These are phyloP conservation scores for Colletotrichum sp. DNA, from an alignment of 2,329 filamentous ascomycete species.

Conservation along the genomic window DNA sequence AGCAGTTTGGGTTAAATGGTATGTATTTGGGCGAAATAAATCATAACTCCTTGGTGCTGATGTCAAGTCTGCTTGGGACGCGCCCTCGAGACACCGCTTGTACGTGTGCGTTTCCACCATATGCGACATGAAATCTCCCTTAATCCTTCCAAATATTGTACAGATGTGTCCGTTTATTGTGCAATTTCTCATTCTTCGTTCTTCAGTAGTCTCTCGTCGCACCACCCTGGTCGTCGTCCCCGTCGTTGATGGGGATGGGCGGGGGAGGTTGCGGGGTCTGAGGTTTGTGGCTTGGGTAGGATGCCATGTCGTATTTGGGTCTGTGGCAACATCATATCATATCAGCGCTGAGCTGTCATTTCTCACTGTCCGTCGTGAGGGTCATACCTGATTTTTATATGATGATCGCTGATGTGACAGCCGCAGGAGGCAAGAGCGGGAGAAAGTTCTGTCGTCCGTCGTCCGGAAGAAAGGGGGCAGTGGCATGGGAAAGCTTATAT, in stretches of 20 bases:
- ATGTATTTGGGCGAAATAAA: background rate
- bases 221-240: conserved; percentile 17
- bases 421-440: background rate
- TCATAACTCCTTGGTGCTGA: background rate
- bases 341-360: background rate
- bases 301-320: conserved; percentile 2
- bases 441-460: background rate
- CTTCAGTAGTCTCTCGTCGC: conserved; percentile 21
- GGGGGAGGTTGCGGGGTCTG: conserved; percentile 23
- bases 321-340: background rate
- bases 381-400: background rate
- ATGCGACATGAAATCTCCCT: no score
- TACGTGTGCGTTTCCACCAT: background rate
- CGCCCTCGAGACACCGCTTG: background rate
- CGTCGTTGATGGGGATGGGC: conserved; percentile 22
- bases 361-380: background rate
- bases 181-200: background rate
- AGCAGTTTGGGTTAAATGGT: background rate
- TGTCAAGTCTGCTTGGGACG: background rate
- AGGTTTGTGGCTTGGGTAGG: conserved; percentile 20
- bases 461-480: background rate
- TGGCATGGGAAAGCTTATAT: conserved; percentile 1
- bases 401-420: background rate
- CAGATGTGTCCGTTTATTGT: background rate
- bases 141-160: background rate